phyloP scores from a whole-genome alignment of 805 yeast species.

The Nakazawaea peltata region DNA sequence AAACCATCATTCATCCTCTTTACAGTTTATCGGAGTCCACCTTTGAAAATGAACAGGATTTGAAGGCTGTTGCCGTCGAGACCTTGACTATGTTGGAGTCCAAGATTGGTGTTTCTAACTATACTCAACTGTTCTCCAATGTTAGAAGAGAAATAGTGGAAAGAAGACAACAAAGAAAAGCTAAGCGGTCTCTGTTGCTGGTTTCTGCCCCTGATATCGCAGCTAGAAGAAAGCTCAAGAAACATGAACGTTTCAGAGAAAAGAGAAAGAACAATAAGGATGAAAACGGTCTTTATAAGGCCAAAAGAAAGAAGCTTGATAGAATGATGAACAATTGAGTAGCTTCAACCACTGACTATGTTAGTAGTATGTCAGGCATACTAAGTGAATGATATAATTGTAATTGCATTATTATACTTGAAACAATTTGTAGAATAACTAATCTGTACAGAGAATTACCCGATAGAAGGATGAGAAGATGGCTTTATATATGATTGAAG shows the following conservation, averaged over 20 bases:
- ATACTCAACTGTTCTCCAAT: slow-evolving; percentile 48
- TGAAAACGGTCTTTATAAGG: slow-evolving; percentile 66
- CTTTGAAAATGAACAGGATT: slow-evolving; percentile 34
- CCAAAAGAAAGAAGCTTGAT: slow-evolving; percentile 41
- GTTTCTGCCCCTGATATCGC: slow-evolving; percentile 73
- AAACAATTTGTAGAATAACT: too few species aligned
- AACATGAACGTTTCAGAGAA: slow-evolving; percentile 68
- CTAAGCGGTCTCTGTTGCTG: slow-evolving; percentile 68
- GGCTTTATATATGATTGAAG: too few species aligned
- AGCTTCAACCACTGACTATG: too few species aligned
- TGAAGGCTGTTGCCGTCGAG: slow-evolving; percentile 48
- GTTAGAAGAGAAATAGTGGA: slow-evolving; percentile 54
- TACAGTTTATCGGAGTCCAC: slow-evolving; percentile 37
- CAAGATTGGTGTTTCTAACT: slow-evolving; percentile 66
- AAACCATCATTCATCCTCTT: slow-evolving; percentile 46
- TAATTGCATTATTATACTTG: too few species aligned
- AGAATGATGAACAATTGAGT: slow-evolving; percentile 4
- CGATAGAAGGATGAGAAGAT: too few species aligned
- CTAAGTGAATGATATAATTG: too few species aligned
- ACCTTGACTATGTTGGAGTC: slow-evolving; percentile 59
- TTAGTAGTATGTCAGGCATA: too few species aligned
- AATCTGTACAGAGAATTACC: too few species aligned
- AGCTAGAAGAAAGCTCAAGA: slow-evolving; percentile 70
- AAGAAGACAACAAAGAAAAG: slow-evolving; percentile 69
- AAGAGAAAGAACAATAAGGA: slow-evolving; percentile 71